phyloP scores from a whole-genome alignment of 371 early-diverging fungal species.

The Mortierella sp. region DNA sequence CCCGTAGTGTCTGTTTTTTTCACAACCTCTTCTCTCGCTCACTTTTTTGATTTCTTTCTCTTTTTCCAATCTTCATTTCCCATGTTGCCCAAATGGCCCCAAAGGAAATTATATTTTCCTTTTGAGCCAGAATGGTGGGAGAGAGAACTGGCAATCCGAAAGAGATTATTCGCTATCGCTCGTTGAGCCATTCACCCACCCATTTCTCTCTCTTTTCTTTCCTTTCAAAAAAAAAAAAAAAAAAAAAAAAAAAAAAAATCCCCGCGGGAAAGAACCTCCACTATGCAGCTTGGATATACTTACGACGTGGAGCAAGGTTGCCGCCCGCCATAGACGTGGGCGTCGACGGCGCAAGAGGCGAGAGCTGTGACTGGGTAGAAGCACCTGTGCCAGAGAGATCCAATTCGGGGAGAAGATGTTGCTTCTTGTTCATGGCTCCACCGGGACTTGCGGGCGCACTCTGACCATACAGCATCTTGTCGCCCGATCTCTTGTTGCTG shows the following conservation, averaged over 20 bases:
- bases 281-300: slow-evolving; percentile 16
- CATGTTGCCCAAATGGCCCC: slow-evolving; percentile 7
- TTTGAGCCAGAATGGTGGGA: slow-evolving; percentile 6
- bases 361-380: slow-evolving; percentile 6
- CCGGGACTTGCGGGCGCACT: slow-evolving; percentile 24
- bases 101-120: slow-evolving; percentile 45
- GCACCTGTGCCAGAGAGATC: slow-evolving; percentile 23
- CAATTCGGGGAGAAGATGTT: slow-evolving; percentile 23
- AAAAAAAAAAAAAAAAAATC: background rate
- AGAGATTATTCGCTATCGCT: no score
- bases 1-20: background rate
- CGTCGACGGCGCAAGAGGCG: slow-evolving; percentile 22
- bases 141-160: no score
- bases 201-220: background rate
- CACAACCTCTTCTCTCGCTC: background rate
- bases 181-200: no score
- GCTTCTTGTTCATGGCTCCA: slow-evolving; percentile 29
- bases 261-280: no score
- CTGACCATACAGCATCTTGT: slow-evolving; percentile 23
- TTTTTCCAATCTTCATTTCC: background rate
- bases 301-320: slow-evolving; percentile 27
- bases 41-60: background rate
- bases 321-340: slow-evolving; percentile 1
- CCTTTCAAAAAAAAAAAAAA: slow-evolving; percentile 2
- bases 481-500: slow-evolving; percentile 13